These are phyloP conservation scores for Huntiella bhutanensis DNA, from an alignment of 2,329 filamentous ascomycete species.

Conservation along the genomic window DNA sequence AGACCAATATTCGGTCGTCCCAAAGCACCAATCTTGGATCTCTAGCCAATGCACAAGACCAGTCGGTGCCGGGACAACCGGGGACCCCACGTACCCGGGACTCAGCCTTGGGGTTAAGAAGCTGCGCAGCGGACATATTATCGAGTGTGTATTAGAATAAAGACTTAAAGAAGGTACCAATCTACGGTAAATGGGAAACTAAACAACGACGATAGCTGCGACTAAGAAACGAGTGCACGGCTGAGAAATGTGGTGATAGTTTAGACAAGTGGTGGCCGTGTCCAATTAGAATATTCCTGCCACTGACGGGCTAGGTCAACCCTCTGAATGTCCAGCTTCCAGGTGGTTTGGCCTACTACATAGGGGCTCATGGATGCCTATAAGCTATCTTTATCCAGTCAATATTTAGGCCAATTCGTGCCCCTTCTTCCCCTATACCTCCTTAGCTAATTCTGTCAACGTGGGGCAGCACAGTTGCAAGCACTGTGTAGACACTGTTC, in stretches of 20 bases:
- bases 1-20: too few relatives aligned
- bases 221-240: slow-evolving; percentile 1
- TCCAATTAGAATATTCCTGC: neutral
- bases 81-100: slow-evolving; percentile 51
- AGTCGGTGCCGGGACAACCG: neutral
- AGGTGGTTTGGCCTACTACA: too few relatives aligned
- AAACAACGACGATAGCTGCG: slow-evolving; percentile 3
- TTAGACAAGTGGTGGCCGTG: slow-evolving; percentile 3
- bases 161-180: slow-evolving; percentile 20
- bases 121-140: slow-evolving; percentile 84
- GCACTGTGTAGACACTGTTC: neutral
- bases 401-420: too few relatives aligned
- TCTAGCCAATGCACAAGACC: neutral
- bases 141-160: slow-evolving; percentile 17
- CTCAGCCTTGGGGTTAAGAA: slow-evolving; percentile 97
- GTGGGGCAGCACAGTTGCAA: neutral
- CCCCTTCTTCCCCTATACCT: too few relatives aligned
- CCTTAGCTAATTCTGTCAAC: neutral
- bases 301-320: too few relatives aligned
- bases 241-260: slow-evolving; percentile 8
- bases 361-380: too few relatives aligned
- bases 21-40: too few relatives aligned
- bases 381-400: too few relatives aligned
- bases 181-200: neutral
- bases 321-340: too few relatives aligned